Conservation (phyloP, 345 rosid species). For the Gossypium longicalyx region DNA sequence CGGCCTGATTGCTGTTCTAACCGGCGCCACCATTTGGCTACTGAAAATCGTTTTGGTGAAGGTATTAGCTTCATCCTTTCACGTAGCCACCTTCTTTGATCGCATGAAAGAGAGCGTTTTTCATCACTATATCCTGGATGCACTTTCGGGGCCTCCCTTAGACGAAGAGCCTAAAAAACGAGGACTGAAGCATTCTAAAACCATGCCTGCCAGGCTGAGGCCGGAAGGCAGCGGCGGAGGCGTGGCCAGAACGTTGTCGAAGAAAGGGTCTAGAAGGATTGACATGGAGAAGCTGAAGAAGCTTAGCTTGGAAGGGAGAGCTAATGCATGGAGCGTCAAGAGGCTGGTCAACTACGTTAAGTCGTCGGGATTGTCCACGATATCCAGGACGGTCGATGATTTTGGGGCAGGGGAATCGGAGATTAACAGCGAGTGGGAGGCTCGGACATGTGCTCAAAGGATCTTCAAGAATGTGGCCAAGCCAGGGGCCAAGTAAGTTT, state of each 20-base stretch:
- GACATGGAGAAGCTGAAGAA: conserved; percentile 50
- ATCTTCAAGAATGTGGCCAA: conserved; percentile 53
- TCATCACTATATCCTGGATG: conserved; percentile 45
- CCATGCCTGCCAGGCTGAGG: conserved; percentile 28
- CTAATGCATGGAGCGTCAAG: conserved; percentile 48
- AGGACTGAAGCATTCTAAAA: conserved; percentile 10
- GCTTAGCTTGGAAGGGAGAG: conserved; percentile 33
- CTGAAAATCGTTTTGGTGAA: conserved; percentile 45
- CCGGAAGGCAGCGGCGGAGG: background rate
- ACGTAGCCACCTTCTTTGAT: conserved; percentile 53
- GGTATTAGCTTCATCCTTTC: conserved; percentile 51
- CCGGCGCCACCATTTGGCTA: conserved; percentile 53
- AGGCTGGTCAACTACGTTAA: conserved; percentile 39
- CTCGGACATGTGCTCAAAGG: conserved; percentile 38
- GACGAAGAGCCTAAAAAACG: conserved; percentile 15
- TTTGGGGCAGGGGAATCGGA: conserved; percentile 36
- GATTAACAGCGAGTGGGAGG: conserved; percentile 54
- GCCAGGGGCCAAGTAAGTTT: conserved; percentile 45
- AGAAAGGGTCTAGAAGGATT: conserved; percentile 31
- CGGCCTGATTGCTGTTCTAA: conserved; percentile 31
- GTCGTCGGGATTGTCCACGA: conserved; percentile 46
- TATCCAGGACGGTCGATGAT: conserved; percentile 43
- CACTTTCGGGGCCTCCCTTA: conserved; percentile 45
- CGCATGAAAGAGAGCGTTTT: conserved; percentile 61
- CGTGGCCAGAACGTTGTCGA: background rate